A percentile compares a stretch with the other conserved stretches of the same genome.
Conservation (phyloP, 2,329 filamentous ascomycete species). For the Paecilomyces niveus region DNA sequence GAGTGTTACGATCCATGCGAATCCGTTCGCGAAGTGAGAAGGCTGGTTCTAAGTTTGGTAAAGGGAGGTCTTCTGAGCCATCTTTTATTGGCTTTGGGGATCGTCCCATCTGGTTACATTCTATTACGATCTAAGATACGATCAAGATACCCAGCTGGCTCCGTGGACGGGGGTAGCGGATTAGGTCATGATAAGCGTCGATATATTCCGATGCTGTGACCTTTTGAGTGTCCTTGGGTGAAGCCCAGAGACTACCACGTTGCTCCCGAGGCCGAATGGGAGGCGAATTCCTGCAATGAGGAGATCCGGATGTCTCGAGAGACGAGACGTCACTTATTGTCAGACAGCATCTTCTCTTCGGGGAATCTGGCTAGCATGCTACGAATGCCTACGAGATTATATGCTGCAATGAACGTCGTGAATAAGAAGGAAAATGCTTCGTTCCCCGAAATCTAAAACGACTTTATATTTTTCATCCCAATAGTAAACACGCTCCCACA, state of each 20-base stretch:
- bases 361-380: background rate
- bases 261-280: background rate
- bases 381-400: background rate
- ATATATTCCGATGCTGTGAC: background rate
- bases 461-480: background rate
- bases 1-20: conserved; percentile 55
- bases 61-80: background rate
- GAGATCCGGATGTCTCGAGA: background rate
- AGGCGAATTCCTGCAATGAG: background rate
- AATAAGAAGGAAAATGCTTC: background rate
- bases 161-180: background rate
- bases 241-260: background rate
- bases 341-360: background rate
- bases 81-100: background rate
- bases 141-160: background rate
- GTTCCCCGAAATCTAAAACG: background rate
- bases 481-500: background rate
- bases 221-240: background rate
- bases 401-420: background rate
- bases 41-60: background rate
- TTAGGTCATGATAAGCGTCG: background rate
- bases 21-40: conserved; percentile 53
- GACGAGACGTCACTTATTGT: background rate
- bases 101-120: background rate
- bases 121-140: background rate